Conservation (phyloP, 371 early-diverging fungal species). For the Rhizopus sp. region DNA sequence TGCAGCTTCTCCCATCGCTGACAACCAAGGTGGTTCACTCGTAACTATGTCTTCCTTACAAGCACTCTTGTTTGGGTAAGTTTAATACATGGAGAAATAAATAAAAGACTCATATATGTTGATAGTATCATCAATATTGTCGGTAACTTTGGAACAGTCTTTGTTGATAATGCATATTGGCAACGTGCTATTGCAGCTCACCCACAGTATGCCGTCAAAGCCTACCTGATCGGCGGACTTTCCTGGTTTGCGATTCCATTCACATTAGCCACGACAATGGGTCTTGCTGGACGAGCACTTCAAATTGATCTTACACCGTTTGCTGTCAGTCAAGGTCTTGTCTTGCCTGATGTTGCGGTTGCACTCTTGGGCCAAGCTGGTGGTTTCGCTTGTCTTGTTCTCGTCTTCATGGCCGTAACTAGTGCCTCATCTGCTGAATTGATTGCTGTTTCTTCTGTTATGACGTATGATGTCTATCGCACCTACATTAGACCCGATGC, state of each 20-base stretch:
- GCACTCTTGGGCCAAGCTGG: constrained; percentile 62
- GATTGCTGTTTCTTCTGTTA: constrained; percentile 70
- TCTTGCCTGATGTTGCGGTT: constrained; percentile 65
- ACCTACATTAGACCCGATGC: constrained; percentile 70
- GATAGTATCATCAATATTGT: constrained; percentile 65
- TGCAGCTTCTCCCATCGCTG: constrained; percentile 49
- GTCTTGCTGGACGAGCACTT: constrained; percentile 66
- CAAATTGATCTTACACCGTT: constrained; percentile 48
- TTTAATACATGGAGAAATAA: background rate
- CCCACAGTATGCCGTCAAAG: constrained; percentile 67
- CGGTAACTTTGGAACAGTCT: constrained; percentile 76
- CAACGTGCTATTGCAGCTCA: constrained; percentile 73
- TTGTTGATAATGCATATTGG: constrained; percentile 74
- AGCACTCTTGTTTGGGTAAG: constrained; percentile 63
- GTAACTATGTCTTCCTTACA: constrained; percentile 68
- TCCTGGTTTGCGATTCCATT: constrained; percentile 77
- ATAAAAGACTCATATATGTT: background rate
- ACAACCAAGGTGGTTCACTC: constrained; percentile 64
- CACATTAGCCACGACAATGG: constrained; percentile 70
- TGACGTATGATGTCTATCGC: constrained; percentile 70
- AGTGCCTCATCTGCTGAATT: constrained; percentile 69
- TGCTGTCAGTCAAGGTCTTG: constrained; percentile 65
- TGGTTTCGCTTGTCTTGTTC: constrained; percentile 60
- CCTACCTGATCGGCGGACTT: constrained; percentile 69
- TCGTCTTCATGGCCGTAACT: constrained; percentile 76